Base-by-base conservation (phyloP, 495 filamentous ascomycete genomes). In the Thozetella sp. region DNA sequence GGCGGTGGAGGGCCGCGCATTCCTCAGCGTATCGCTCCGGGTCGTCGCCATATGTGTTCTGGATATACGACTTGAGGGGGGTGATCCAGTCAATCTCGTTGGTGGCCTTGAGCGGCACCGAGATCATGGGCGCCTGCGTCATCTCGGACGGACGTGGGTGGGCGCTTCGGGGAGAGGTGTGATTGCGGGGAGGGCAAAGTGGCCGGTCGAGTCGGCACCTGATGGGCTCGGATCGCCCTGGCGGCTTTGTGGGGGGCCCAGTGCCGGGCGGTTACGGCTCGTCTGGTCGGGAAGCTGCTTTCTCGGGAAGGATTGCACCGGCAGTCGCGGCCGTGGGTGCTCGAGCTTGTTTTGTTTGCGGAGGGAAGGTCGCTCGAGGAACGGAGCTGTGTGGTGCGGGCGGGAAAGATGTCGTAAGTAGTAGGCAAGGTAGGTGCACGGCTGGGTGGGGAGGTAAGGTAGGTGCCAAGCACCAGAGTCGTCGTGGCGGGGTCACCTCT, bases 21-120 rank as follows among this genome's bases (percentile, higher is more conserved):
- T 98, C 96, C 74, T 96, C 91, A 40, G 83, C 81, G 76, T 99
- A 99, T 63, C 91, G 85, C 67, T 98, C 95, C 46, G 95, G 95
- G 74, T 99, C 95, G 72, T 97, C 92, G 66, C 93, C 93, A 76
- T 99, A 97, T 12, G 90, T 94, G 70, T 92, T 83, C 63, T 92
- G 86, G 60, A 99, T 97, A 79, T 98, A 97, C 56, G 82, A 80
- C 83, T 97, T 98, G 65, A 99, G 85, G 56, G 95, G 96, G 25
- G 85, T 82, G 61, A 97, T 84, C 96, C 96, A 99, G 83, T 99
- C 95, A 70, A 98, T 97, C 81, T 99, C 95, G 81, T 94, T 97
- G 62, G 95, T 99, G 73, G 95, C 93, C 89, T 99, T 97, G 69
- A 96, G 80, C 70, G 93, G 93, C 82, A 86, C 87, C 63, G 90